Percentiles rank a stretch among this genome's conserved stretches.
Conservation (phyloP, 2,329 filamentous ascomycete genomes). For the Epichloe amarillans region DNA sequence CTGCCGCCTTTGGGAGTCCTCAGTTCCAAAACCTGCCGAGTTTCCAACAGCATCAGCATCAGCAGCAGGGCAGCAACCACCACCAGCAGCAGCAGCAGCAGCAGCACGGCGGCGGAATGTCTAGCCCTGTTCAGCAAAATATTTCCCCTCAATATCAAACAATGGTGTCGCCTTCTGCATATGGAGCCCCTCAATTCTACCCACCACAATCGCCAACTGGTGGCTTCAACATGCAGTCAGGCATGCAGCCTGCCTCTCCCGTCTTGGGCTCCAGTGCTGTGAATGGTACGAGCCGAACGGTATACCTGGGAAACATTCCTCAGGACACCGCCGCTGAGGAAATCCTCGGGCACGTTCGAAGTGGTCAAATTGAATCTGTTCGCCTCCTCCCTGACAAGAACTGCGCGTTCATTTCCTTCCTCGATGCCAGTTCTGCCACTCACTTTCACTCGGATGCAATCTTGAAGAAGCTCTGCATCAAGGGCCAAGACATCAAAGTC, state of each 20-base stretch:
- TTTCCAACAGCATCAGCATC: slow-evolving; percentile 49
- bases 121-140: slow-evolving; percentile 62
- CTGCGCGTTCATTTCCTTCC: slow-evolving; percentile 97
- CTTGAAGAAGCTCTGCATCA: slow-evolving; percentile 97
- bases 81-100: slow-evolving; percentile 31
- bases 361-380: slow-evolving; percentile 98
- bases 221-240: slow-evolving; percentile 47
- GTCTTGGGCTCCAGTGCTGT: slow-evolving; percentile 69
- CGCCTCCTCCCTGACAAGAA: slow-evolving; percentile 96
- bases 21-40: slow-evolving; percentile 78
- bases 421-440: slow-evolving; percentile 92
- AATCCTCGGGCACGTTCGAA: slow-evolving; percentile 88
- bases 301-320: slow-evolving; percentile 97
- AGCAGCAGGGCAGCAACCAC: slow-evolving; percentile 31
- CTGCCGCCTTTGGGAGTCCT: slow-evolving; percentile 75
- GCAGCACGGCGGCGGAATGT: slow-evolving; percentile 47
- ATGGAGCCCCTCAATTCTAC: slow-evolving; percentile 70
- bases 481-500: slow-evolving; percentile 98
- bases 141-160: slow-evolving; percentile 78
- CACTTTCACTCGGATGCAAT: slow-evolving; percentile 99
- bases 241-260: slow-evolving; percentile 55
- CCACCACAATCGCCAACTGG: slow-evolving; percentile 81
- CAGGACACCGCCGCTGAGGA: slow-evolving; percentile 94
- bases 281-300: slow-evolving; percentile 85
- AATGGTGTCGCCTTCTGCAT: slow-evolving; percentile 73